phyloP scores from a whole-genome alignment of 768 basidiomycete genomes.

The Lactarius vividus region DNA sequence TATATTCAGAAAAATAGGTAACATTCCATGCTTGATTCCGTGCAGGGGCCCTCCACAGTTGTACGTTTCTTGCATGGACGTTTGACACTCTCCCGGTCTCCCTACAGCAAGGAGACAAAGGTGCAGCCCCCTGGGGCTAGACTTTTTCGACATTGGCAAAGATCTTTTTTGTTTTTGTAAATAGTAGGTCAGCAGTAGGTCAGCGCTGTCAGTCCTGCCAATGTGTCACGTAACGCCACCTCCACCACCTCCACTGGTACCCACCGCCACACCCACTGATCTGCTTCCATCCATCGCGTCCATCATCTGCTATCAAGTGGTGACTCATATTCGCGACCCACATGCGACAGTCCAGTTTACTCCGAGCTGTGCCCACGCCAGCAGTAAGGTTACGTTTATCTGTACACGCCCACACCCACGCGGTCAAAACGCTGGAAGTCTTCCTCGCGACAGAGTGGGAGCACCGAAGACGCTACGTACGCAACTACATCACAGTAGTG shows the following conservation, averaged over 20 bases:
- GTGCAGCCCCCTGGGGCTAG: not conserved
- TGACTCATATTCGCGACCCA: not conserved
- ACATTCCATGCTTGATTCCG: no score
- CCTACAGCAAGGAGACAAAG: no score
- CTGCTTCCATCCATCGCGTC: no score
- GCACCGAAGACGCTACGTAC: not conserved
- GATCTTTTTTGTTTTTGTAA: not conserved
- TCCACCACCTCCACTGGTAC: not conserved
- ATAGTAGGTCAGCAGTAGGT: no score
- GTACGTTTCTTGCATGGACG: not conserved
- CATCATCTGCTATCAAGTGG: not conserved
- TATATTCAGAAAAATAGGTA: no score
- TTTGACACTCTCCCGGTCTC: not conserved
- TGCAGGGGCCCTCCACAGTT: not conserved
- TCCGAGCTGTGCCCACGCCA: not conserved
- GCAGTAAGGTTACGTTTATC: not conserved
- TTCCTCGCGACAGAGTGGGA: not conserved
- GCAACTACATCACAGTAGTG: not conserved
- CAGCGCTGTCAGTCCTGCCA: no score
- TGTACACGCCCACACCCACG: not conserved
- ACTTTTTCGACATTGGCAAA: not conserved
- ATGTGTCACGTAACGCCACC: not conserved
- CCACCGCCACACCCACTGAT: not conserved
- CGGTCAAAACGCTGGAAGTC: not conserved
- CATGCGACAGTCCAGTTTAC: not conserved